Evolutionary conservation across 192 early-diverging fungal species (phyloP).

Genomic region (Coemansia sp.): DNA sequence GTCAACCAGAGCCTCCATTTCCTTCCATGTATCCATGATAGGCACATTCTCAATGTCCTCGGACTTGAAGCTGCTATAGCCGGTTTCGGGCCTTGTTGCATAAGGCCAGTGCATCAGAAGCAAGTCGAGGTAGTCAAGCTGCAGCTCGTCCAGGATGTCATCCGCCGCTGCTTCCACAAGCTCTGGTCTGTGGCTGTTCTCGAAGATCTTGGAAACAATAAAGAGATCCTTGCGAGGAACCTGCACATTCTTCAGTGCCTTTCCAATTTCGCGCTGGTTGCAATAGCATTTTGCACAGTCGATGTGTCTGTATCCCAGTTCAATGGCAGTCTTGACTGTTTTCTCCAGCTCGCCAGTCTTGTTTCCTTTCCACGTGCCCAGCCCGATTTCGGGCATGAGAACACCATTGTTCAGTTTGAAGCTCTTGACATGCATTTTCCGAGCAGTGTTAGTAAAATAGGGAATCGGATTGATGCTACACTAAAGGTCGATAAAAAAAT

Average conservation of each 20-base stretch:
- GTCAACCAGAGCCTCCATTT: slow-evolving; percentile 76
- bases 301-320: slow-evolving; percentile 71
- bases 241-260: slow-evolving; percentile 61
- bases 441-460: too few species aligned
- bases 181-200: slow-evolving; percentile 64
- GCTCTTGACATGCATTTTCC: slow-evolving; percentile 29
- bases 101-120: slow-evolving; percentile 87
- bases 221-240: slow-evolving; percentile 76
- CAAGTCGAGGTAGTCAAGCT: slow-evolving; percentile 76
- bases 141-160: slow-evolving; percentile 66
- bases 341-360: slow-evolving; percentile 54
- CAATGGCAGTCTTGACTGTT: slow-evolving; percentile 65
- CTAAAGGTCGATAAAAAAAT: slow-evolving; percentile 1
- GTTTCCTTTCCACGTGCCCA: slow-evolving; percentile 66
- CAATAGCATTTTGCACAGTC: slow-evolving; percentile 67
- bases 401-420: slow-evolving; percentile 66
- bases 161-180: slow-evolving; percentile 63
- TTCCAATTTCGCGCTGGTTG: slow-evolving; percentile 81
- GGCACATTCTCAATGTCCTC: slow-evolving; percentile 53
- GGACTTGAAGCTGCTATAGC: slow-evolving; percentile 23
- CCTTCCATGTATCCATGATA: slow-evolving; percentile 74
- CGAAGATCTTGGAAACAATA: slow-evolving; percentile 77
- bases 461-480: too few species aligned
- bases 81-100: slow-evolving; percentile 55
- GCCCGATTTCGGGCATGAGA: slow-evolving; percentile 63